These are phyloP conservation scores for Avena sativa DNA, from an alignment of 176 grass and related monocot genomes.

Conservation along the genomic window DNA sequence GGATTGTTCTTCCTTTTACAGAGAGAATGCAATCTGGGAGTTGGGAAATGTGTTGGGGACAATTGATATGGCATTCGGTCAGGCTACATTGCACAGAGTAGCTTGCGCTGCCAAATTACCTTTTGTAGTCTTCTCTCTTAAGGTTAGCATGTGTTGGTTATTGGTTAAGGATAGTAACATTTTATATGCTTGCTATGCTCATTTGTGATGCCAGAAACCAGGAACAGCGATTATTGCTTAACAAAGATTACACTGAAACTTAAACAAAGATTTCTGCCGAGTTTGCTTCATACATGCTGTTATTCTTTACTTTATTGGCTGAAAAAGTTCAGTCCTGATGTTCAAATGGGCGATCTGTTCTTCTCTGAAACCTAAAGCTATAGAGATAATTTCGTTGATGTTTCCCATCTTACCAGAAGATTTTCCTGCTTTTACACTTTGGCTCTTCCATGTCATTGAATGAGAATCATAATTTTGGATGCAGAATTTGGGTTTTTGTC, in stretches of 20 bases:
- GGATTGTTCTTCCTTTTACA: neutral
- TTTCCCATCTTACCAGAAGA: neutral
- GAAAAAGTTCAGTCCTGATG: neutral
- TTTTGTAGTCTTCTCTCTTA: neutral
- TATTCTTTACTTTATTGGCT: neutral
- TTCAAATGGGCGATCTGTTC: neutral
- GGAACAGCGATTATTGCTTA: neutral
- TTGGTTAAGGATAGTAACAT: neutral
- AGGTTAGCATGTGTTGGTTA: neutral
- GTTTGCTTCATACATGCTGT: neutral
- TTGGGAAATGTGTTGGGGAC: neutral
- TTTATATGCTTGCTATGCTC: neutral
- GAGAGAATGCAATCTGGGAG: neutral
- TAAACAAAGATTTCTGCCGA: neutral
- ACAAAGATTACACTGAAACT: neutral
- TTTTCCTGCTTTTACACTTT: neutral
- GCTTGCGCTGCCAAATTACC: neutral
- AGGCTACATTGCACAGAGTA: neutral
- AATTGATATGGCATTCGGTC: neutral
- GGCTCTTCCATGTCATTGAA: neutral
- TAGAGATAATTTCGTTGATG: neutral
- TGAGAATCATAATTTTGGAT: constrained; percentile 22
- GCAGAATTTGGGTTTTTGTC: constrained; percentile 87
- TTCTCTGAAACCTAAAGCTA: neutral
- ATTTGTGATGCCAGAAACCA: neutral